A percentile compares a stretch with the other conserved stretches of the same genome.
Evolutionary conservation across 1,284 basidiomycete genomes (phyloP).

Genomic region (Ustilago lituana): DNA sequence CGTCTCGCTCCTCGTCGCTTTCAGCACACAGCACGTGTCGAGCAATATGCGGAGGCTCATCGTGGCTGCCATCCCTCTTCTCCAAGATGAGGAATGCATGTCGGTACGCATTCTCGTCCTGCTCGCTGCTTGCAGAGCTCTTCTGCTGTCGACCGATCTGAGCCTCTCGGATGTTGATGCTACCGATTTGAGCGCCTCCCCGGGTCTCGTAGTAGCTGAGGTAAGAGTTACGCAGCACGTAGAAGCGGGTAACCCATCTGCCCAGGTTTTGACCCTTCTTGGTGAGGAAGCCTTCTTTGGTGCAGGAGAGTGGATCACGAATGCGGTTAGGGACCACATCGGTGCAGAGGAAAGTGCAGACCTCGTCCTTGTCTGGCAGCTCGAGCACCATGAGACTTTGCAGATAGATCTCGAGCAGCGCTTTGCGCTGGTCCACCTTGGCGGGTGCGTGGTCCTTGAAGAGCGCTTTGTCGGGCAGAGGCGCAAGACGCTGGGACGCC

Average conservation of each 20-base stretch:
- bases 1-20: constrained; percentile 89
- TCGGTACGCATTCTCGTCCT: constrained; percentile 87
- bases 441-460: constrained; percentile 97
- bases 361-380: constrained; percentile 86
- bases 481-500: constrained; percentile 77
- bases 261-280: constrained; percentile 97
- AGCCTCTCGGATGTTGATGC: constrained; percentile 83
- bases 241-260: constrained; percentile 80
- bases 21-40: constrained; percentile 95
- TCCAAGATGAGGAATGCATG: constrained; percentile 98
- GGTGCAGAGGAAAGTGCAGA: constrained; percentile 90
- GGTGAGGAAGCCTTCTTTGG: constrained; percentile 94
- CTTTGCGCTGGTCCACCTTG: constrained; percentile 82
- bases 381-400: constrained; percentile 81
- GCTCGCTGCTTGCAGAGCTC: constrained; percentile 67
- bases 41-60: constrained; percentile 72
- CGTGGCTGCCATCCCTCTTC: constrained; percentile 71
- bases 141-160: constrained; percentile 81
- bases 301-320: constrained; percentile 69
- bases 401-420: constrained; percentile 84
- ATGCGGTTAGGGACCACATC: constrained; percentile 78
- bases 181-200: constrained; percentile 87
- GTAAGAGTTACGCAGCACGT: constrained; percentile 80
- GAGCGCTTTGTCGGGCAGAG: constrained; percentile 86
- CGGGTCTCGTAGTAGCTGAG: constrained; percentile 90